Percentiles rank a stretch among this genome's conserved stretches.
Conservation (phyloP, 2,329 filamentous ascomycete species). For the Colletotrichum orbiculare region DNA sequence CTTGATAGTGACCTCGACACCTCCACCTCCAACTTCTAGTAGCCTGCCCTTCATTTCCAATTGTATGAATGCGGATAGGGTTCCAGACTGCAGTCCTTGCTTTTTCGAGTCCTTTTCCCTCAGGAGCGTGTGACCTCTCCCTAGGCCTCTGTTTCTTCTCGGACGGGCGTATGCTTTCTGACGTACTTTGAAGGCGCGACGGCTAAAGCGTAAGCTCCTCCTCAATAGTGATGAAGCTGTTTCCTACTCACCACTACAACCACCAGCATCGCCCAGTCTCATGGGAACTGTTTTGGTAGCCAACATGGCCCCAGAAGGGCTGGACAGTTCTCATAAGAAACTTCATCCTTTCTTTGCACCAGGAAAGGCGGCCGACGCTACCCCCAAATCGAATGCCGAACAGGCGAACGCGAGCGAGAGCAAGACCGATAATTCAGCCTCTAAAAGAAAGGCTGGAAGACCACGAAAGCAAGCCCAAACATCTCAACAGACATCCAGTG, state of each 20-base stretch:
- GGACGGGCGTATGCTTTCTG: conserved; percentile 28
- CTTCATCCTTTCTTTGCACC: conserved; percentile 67
- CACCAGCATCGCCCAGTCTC: conserved; percentile 18
- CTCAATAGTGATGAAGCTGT: not conserved
- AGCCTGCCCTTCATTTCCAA: too few relatives aligned
- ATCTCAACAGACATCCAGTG: conserved; percentile 12
- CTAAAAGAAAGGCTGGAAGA: not conserved
- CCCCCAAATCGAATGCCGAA: conserved; percentile 4
- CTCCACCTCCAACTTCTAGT: not conserved
- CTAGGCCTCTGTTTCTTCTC: not conserved
- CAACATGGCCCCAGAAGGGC: conserved; percentile 57
- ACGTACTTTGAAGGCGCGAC: conserved; percentile 31
- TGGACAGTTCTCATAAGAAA: conserved; percentile 54
- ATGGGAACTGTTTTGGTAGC: conserved; percentile 57
- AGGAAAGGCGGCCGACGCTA: conserved; percentile 15
- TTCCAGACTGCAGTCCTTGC: too few relatives aligned
- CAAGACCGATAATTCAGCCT: not conserved
- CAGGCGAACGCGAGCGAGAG: not conserved
- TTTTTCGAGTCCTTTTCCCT: too few relatives aligned
- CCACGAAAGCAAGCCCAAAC: conserved; percentile 10
- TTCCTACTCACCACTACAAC: not conserved
- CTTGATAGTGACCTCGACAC: conserved; percentile 19
- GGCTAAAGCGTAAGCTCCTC: conserved; percentile 26
- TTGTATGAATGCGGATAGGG: too few relatives aligned
- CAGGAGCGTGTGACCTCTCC: not conserved